Conservation (phyloP, 116 monocot species). For the Dioscorea cayenensis region DNA sequence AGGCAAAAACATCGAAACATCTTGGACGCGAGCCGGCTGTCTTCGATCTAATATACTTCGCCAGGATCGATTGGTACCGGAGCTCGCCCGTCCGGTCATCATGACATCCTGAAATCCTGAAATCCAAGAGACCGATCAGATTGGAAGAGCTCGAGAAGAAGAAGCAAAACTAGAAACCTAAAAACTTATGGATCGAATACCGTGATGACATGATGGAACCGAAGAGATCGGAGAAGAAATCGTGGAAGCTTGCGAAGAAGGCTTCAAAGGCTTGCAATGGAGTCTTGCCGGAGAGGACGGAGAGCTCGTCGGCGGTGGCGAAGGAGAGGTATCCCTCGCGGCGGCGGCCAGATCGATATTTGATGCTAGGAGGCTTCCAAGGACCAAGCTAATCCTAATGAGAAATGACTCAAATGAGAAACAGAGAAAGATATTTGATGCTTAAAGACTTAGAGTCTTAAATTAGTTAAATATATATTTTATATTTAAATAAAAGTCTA, state of each 20-base stretch:
- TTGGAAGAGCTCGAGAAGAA: neutral
- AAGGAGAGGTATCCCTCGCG: constrained; percentile 48
- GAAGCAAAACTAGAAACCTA: neutral
- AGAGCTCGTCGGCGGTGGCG: constrained; percentile 67
- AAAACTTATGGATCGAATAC: constrained; percentile 11
- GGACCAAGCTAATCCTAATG: no score
- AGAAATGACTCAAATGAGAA: no score
- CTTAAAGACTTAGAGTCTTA: no score
- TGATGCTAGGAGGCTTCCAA: no score
- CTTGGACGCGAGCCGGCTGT: constrained; percentile 15
- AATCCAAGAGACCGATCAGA: neutral
- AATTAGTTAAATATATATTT: no score
- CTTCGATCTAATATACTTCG: neutral
- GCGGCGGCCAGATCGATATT: constrained; percentile 33
- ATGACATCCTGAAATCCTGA: constrained; percentile 48
- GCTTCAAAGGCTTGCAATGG: constrained; percentile 45
- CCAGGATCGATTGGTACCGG: constrained; percentile 49
- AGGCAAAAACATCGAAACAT: constrained; percentile 22
- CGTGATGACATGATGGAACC: constrained; percentile 59
- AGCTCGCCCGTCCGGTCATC: constrained; percentile 73
- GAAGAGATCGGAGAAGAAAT: constrained; percentile 41
- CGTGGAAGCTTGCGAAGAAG: constrained; percentile 40
- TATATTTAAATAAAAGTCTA: no score
- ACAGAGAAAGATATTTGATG: no score
- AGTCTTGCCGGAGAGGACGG: no score